phyloP scores from a whole-genome alignment of 2,329 filamentous ascomycete genomes.

The Plectosphaerella cucumerina region DNA sequence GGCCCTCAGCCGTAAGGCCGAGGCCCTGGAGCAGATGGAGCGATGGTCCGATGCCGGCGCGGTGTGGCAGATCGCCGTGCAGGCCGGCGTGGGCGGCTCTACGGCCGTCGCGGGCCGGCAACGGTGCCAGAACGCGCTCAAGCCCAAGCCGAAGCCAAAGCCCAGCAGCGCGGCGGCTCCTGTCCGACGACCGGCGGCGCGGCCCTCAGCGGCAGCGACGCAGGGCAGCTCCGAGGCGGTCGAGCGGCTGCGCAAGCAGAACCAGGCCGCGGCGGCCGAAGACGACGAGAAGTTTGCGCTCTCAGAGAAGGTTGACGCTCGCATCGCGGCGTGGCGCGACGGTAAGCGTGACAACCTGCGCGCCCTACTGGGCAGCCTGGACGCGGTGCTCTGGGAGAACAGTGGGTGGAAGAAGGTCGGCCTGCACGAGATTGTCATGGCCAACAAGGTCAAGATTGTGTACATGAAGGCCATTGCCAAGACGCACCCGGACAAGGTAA shows the following conservation, averaged over 20 bases:
- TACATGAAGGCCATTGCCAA: conserved; percentile 99
- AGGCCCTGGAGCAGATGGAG: conserved; percentile 93
- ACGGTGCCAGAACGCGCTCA: conserved; percentile 82
- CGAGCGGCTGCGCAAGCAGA: conserved; percentile 74
- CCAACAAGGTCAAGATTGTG: conserved; percentile 91
- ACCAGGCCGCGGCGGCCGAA: conserved; percentile 76
- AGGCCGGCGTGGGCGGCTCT: conserved; percentile 79
- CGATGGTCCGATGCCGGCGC: conserved; percentile 80
- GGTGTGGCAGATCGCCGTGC: conserved; percentile 79
- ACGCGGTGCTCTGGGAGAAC: conserved; percentile 84
- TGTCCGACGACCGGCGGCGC: conserved; percentile 13
- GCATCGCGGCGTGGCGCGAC: conserved; percentile 75
- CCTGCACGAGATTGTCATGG: conserved; percentile 86
- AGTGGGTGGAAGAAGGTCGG: conserved; percentile 97
- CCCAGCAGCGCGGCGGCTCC: conserved; percentile 21
- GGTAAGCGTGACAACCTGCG: conserved; percentile 91
- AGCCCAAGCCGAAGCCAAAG: conserved; percentile 53
- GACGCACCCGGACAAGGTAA: conserved; percentile 97
- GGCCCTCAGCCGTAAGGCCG: conserved; percentile 88
- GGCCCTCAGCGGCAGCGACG: conserved; percentile 34
- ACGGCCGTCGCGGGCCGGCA: conserved; percentile 82
- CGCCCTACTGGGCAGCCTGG: conserved; percentile 80
- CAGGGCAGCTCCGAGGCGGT: conserved; percentile 70
- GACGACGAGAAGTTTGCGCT: conserved; percentile 93
- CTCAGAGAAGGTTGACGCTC: conserved; percentile 78